Evolutionary conservation across 805 yeast genomes (phyloP), one percentile per base, ranked within the genome.

Genomic region (Maudiozyma pseudohumilis): DNA sequence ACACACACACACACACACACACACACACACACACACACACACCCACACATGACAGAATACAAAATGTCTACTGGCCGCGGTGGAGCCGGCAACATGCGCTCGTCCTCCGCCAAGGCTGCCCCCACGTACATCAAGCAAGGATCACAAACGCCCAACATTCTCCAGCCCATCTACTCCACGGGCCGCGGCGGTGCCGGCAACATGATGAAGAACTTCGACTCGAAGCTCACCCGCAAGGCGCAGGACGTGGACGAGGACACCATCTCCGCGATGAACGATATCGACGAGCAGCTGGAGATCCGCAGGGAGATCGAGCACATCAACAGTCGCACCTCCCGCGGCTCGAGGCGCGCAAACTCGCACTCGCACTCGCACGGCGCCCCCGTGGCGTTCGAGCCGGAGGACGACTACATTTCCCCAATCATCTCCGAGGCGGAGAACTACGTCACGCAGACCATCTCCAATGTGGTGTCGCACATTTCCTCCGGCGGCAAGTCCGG

Each of bases 151-250:
- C 86, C 87, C 20, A 70, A 64, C 48, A 63, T 76, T 23, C 56
- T 72, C 18, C 70, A 72, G 15, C 70, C 72, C 21, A 70, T 73
- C 19, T 72, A 74, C 50, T 69, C 82, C 18, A 80, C 87, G 2
- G 89, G 88, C 16, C 67, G 89, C 46, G 89, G 89, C 6, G 89
- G 89, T 6, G 77, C 73, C 35, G 89, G 89, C 5, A 80, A 80
- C 50, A 80, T 80, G 83, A 61, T 75, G 39, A 68, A 64, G 43
- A 80, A 79, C 55, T 66, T 66, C 25, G 75, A 79, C 53, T 73
- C 80, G 1, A 66, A 68, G 34, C 49, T 72, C 34, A 69, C 84
- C 5, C 65, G 87, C 42, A 69, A 66, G 46, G 69, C 81, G 10
- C 87, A 80, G 55, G 87, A 76, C 48, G 84, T 77, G 5, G 84